These are phyloP conservation scores for Durotheca rogersii DNA, from an alignment of 495 filamentous ascomycete species.

Conservation along the genomic window DNA sequence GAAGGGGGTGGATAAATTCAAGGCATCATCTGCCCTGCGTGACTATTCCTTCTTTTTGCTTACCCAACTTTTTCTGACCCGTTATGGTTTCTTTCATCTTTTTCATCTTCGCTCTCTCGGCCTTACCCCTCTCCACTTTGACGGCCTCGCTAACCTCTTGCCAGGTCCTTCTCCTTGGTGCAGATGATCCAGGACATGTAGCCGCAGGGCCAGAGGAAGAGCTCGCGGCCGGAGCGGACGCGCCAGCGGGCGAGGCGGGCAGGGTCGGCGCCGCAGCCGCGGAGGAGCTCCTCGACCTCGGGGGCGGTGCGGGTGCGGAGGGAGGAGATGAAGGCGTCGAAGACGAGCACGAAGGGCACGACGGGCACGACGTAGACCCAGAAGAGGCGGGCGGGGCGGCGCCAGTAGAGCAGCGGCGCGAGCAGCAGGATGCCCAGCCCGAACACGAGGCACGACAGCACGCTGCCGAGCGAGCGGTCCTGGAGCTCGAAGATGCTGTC, in stretches of 20 bases:
- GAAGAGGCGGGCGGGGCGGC: slow-evolving; percentile 56
- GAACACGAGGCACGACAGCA: slow-evolving; percentile 57
- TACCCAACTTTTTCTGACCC: too few relatives aligned
- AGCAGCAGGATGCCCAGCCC: slow-evolving; percentile 54
- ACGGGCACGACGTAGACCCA: slow-evolving; percentile 66
- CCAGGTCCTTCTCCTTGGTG: slow-evolving; percentile 32
- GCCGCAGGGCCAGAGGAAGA: slow-evolving; percentile 52
- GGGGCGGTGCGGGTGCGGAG: slow-evolving; percentile 63
- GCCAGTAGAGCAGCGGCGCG: slow-evolving; percentile 56
- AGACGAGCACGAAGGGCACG: slow-evolving; percentile 62
- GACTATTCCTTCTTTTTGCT: slow-evolving; percentile 10
- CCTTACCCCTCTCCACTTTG: too few relatives aligned
- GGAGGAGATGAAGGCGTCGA: slow-evolving; percentile 66
- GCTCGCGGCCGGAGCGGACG: slow-evolving; percentile 52
- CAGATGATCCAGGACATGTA: slow-evolving; percentile 54
- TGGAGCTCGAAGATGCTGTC: slow-evolving; percentile 72
- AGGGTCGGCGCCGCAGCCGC: slow-evolving; percentile 48
- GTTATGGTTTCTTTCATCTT: too few relatives aligned
- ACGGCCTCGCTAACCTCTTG: too few relatives aligned
- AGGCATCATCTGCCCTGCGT: too few relatives aligned
- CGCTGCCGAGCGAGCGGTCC: slow-evolving; percentile 53
- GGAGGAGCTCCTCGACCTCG: slow-evolving; percentile 61
- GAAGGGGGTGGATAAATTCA: too few relatives aligned
- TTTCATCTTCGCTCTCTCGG: too few relatives aligned
- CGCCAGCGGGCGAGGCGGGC: slow-evolving; percentile 51